A percentile compares a stretch with the other conserved stretches of the same genome.
Conservation (phyloP, 202 grass and related monocot species). For the Zizania palustris region DNA sequence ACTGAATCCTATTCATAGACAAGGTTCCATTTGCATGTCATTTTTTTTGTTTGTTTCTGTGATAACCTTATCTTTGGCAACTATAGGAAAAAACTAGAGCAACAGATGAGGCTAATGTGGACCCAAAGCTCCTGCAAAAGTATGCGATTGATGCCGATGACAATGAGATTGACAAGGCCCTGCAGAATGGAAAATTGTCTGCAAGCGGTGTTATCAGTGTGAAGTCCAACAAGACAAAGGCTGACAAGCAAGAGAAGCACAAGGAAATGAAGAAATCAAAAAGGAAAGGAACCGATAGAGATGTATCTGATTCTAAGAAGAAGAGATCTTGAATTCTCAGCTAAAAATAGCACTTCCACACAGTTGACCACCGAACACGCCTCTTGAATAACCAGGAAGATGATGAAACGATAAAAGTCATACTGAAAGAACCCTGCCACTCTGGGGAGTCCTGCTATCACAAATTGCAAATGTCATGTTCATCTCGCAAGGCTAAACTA, state of each 20-base stretch:
- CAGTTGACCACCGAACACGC: background rate
- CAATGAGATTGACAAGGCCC: constrained; percentile 67
- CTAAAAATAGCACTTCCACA: background rate
- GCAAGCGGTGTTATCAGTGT: constrained; percentile 79
- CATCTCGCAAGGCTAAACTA: too few species aligned
- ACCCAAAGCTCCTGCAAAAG: constrained; percentile 62
- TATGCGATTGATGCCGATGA: constrained; percentile 63
- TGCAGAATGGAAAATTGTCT: constrained; percentile 63
- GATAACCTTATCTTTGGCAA: constrained; percentile 15
- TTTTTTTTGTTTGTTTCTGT: background rate
- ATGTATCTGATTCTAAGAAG: constrained; percentile 66
- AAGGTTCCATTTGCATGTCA: background rate
- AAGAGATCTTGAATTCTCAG: constrained; percentile 27
- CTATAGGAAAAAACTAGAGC: constrained; percentile 70
- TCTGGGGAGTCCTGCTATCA: too few species aligned
- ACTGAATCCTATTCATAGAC: background rate
- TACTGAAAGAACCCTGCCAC: too few species aligned
- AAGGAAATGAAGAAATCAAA: constrained; percentile 56
- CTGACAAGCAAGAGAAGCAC: constrained; percentile 54
- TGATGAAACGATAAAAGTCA: too few species aligned
- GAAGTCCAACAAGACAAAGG: constrained; percentile 62
- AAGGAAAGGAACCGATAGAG: constrained; percentile 69
- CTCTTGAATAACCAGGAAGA: too few species aligned
- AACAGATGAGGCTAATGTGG: constrained; percentile 50
- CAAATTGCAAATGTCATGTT: too few species aligned